Conservation (phyloP, 108 stramenopile genomes). For the Nannochloropsis oceanica region DNA sequence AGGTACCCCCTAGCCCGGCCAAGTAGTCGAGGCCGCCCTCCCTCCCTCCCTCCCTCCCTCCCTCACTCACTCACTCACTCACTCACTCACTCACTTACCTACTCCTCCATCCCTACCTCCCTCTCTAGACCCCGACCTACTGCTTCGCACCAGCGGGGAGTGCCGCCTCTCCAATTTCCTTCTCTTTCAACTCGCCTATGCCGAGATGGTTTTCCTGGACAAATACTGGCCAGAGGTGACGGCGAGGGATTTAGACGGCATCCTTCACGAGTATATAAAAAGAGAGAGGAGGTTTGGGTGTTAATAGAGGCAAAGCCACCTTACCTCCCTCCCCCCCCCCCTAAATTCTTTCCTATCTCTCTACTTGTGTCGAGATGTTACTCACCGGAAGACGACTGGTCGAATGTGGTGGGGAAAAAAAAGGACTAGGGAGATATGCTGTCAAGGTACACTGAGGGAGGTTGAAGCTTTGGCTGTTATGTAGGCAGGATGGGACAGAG, state of each 20-base stretch:
- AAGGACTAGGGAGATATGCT: too few relatives aligned
- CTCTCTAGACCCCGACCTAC: slow-evolving; percentile 54
- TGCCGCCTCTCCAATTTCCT: slow-evolving; percentile 77
- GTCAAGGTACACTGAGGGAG: too few relatives aligned
- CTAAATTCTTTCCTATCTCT: too few relatives aligned
- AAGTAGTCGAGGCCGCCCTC: too few relatives aligned
- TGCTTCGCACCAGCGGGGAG: slow-evolving; percentile 92
- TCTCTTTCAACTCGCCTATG: slow-evolving; percentile 81
- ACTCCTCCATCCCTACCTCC: not conserved
- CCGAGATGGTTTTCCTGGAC: slow-evolving; percentile 81
- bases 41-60: too few relatives aligned
- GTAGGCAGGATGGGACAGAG: not conserved
- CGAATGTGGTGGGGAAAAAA: not conserved
- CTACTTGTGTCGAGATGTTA: too few relatives aligned
- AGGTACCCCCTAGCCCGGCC: too few relatives aligned
- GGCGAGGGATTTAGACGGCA: slow-evolving; percentile 44
- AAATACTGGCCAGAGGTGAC: slow-evolving; percentile 80
- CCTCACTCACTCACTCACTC: too few relatives aligned
- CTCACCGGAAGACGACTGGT: not conserved
- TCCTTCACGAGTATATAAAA: slow-evolving; percentile 35
- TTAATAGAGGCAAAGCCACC: slow-evolving; percentile 1
- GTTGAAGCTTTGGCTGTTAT: too few relatives aligned
- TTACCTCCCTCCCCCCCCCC: not conserved
- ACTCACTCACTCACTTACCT: too few relatives aligned
- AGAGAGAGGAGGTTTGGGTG: slow-evolving; percentile 61